A percentile compares a stretch with the other conserved stretches of the same genome.
Evolutionary conservation across 2,329 filamentous ascomycete genomes (phyloP).

Genomic region (Cercospora sp.): DNA sequence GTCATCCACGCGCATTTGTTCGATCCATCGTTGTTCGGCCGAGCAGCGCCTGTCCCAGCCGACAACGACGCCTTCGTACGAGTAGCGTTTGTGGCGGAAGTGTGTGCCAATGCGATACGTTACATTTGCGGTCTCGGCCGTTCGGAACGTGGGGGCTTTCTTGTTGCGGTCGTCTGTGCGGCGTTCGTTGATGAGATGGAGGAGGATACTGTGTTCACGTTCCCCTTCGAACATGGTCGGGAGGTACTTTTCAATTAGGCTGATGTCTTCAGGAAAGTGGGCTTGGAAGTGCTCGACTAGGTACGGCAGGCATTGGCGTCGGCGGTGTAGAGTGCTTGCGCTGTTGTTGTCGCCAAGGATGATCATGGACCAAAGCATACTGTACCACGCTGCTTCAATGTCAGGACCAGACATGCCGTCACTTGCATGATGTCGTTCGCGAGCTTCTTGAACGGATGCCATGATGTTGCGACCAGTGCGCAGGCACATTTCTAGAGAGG

Average conservation of each 20-base stretch:
- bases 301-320: constrained; percentile 62
- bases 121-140: constrained; percentile 38
- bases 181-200: constrained; percentile 57
- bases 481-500: constrained; percentile 66
- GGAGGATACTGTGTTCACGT: constrained; percentile 56
- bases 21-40: constrained; percentile 62
- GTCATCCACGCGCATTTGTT: constrained; percentile 62
- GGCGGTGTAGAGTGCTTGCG: constrained; percentile 36
- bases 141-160: constrained; percentile 42
- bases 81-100: constrained; percentile 78
- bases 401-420: constrained; percentile 45
- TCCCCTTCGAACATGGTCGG: constrained; percentile 59
- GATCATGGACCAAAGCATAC: constrained; percentile 68
- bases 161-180: constrained; percentile 57
- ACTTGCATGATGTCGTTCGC: constrained; percentile 30
- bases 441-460: constrained; percentile 62
- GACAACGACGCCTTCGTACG: constrained; percentile 77
- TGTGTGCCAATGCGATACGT: constrained; percentile 76
- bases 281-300: constrained; percentile 65
- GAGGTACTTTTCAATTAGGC: constrained; percentile 68
- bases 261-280: constrained; percentile 69
- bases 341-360: constrained; percentile 40
- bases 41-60: constrained; percentile 74
- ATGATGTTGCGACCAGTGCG: constrained; percentile 80
- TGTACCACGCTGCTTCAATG: constrained; percentile 65